Conservation (phyloP, 805 yeast species). For the Tetrapisispora namnaoensis region DNA sequence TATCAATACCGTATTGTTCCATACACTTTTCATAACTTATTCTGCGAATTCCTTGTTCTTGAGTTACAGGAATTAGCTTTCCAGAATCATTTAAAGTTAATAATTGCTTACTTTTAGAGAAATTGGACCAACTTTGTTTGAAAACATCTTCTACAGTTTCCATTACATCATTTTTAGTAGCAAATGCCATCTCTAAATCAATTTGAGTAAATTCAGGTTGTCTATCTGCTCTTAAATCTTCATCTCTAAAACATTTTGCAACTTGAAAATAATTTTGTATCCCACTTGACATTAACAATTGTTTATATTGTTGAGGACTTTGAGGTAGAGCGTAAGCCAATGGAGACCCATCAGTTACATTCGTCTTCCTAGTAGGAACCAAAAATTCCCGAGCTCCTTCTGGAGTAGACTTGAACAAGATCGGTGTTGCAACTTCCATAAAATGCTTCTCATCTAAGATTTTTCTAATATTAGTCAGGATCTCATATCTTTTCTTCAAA, state of each 20-base stretch:
- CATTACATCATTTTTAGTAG: constrained; percentile 58
- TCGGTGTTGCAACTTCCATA: constrained; percentile 85
- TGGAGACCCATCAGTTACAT: constrained; percentile 16
- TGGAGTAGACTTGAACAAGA: constrained; percentile 90
- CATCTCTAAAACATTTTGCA: constrained; percentile 93
- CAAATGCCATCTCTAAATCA: constrained; percentile 90
- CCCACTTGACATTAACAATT: constrained; percentile 89
- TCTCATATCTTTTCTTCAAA: constrained; percentile 45
- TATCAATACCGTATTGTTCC: constrained; percentile 75
- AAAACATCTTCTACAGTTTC: constrained; percentile 51
- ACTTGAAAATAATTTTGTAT: constrained; percentile 77
- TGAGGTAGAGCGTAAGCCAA: constrained; percentile 87
- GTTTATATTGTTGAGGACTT: constrained; percentile 96
- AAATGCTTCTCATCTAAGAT: constrained; percentile 39
- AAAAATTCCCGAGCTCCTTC: constrained; percentile 96
- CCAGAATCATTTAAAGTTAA: constrained; percentile 21
- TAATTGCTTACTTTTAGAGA: constrained; percentile 17
- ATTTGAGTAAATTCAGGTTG: constrained; percentile 97
- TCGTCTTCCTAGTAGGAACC: constrained; percentile 71
- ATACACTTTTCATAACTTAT: constrained; percentile 64
- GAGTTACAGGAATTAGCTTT: constrained; percentile 11
- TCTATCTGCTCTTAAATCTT: constrained; percentile 86
- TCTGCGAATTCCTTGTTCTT: constrained; percentile 29
- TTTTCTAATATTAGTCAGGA: constrained; percentile 39
- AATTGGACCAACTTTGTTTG: constrained; percentile 43